A percentile compares a stretch with the other conserved stretches of the same genome.
These are phyloP conservation scores for Xerocomus brunneocitrinus DNA, from an alignment of 768 basidiomycete species.

Conservation along the genomic window DNA sequence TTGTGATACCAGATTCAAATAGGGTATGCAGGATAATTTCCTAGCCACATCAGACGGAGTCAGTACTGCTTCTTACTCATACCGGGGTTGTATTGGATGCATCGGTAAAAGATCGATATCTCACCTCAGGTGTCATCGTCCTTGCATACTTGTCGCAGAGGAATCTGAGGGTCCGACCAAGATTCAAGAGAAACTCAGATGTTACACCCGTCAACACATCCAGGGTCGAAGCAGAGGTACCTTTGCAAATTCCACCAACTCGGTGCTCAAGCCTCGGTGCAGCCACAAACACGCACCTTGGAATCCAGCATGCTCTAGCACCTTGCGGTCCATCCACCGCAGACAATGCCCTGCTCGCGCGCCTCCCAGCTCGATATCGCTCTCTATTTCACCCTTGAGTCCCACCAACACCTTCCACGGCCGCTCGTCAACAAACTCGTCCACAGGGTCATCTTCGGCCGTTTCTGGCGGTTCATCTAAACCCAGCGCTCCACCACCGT, in stretches of 20 bases:
- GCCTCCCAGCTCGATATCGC: conserved; percentile 53
- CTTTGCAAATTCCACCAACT: conserved; percentile 34
- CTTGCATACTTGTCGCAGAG: conserved; percentile 75
- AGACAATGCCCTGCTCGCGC: conserved; percentile 59
- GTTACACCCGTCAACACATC: conserved; percentile 75
- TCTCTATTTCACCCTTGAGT: conserved; percentile 5
- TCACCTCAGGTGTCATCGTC: conserved; percentile 82
- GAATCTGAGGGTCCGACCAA: conserved; percentile 82
- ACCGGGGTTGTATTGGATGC: too few species aligned
- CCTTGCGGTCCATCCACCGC: conserved; percentile 67
- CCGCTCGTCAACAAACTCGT: conserved; percentile 49
- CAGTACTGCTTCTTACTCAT: not conserved
- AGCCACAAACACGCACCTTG: conserved; percentile 57
- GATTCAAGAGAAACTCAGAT: conserved; percentile 76
- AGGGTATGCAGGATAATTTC: conserved; percentile 91
- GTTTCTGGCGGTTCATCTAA: conserved; percentile 34
- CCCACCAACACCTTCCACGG: conserved; percentile 46
- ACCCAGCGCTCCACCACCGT: conserved; percentile 30
- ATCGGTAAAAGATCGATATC: conserved; percentile 14
- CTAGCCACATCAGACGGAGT: conserved; percentile 35
- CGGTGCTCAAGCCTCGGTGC: not conserved
- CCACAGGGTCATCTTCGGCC: conserved; percentile 26
- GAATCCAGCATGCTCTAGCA: conserved; percentile 88
- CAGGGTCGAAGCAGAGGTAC: conserved; percentile 69
- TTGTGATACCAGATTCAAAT: conserved; percentile 82